phyloP scores from a whole-genome alignment of 768 basidiomycete genomes.

The Russula dissimulans region DNA sequence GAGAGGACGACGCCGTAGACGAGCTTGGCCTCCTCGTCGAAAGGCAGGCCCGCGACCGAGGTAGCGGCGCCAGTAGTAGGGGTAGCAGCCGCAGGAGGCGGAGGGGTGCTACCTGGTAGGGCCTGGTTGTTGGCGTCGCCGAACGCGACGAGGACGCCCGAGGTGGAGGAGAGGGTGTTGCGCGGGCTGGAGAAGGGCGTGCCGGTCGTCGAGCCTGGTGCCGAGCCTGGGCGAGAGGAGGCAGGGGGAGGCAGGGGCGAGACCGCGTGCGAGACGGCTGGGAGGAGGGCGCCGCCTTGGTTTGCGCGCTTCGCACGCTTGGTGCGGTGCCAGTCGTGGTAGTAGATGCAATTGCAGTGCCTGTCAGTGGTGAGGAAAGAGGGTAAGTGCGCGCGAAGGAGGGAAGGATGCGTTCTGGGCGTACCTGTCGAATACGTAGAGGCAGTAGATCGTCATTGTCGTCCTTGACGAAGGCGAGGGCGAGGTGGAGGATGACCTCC shows the following conservation, averaged over 20 bases:
- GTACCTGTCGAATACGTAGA: constrained; percentile 90
- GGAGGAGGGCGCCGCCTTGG: constrained; percentile 58
- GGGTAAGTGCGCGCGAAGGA: background rate
- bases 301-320: constrained; percentile 63
- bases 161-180: constrained; percentile 53
- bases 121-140: constrained; percentile 23
- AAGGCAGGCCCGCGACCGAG: constrained; percentile 52
- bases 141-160: constrained; percentile 62
- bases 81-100: constrained; percentile 23
- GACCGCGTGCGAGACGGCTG: constrained; percentile 71
- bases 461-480: too few species aligned
- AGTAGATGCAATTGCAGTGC: constrained; percentile 89
- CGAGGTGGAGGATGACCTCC: too few species aligned
- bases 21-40: constrained; percentile 96
- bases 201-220: constrained; percentile 29
- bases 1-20: constrained; percentile 94
- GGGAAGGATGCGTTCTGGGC: constrained; percentile 19
- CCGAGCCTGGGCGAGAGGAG: constrained; percentile 16
- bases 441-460: constrained; percentile 72
- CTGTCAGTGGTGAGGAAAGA: constrained; percentile 30
- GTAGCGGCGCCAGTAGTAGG: constrained; percentile 17
- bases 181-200: constrained; percentile 44
- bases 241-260: constrained; percentile 23
- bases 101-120: background rate
- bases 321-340: constrained; percentile 90